phyloP scores from a whole-genome alignment of 164 flowering plant genomes.

The Umbilicus rupestris region DNA sequence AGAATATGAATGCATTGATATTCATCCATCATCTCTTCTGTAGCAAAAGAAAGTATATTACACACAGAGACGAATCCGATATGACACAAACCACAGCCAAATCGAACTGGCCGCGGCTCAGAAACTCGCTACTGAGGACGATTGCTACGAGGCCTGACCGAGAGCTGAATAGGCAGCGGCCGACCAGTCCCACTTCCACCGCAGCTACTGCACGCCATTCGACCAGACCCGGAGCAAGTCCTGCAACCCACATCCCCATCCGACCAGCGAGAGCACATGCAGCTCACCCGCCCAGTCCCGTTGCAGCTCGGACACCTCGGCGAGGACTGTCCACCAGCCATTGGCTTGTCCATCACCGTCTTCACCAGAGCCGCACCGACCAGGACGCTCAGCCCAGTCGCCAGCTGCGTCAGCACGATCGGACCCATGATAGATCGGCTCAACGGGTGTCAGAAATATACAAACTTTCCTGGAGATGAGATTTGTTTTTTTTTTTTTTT shows the following conservation, averaged over 20 bases:
- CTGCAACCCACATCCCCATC: constrained; percentile 88
- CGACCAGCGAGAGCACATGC: constrained; percentile 84
- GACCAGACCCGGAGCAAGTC: constrained; percentile 82
- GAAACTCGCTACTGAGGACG: constrained; percentile 16
- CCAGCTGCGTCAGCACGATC: constrained; percentile 58
- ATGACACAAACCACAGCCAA: not conserved
- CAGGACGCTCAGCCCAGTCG: constrained; percentile 76
- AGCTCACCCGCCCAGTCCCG: constrained; percentile 73
- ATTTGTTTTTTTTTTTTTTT: too few relatives aligned
- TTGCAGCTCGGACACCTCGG: constrained; percentile 71
- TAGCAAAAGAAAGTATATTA: not conserved
- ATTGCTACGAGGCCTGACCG: constrained; percentile 37
- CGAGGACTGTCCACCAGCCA: constrained; percentile 41
- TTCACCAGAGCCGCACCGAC: constrained; percentile 82
- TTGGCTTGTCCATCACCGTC: constrained; percentile 64
- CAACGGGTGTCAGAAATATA: not conserved
- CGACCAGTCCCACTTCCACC: constrained; percentile 94
- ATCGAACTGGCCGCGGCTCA: too few relatives aligned
- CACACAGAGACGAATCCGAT: not conserved
- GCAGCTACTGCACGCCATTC: constrained; percentile 72
- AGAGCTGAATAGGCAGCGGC: constrained; percentile 67
- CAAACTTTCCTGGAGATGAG: not conserved
- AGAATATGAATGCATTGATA: not conserved
- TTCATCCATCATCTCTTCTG: not conserved
- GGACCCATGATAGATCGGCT: constrained; percentile 41